Conservation (phyloP, 176 grass and related monocot genomes). For the Oryza meridionalis region DNA sequence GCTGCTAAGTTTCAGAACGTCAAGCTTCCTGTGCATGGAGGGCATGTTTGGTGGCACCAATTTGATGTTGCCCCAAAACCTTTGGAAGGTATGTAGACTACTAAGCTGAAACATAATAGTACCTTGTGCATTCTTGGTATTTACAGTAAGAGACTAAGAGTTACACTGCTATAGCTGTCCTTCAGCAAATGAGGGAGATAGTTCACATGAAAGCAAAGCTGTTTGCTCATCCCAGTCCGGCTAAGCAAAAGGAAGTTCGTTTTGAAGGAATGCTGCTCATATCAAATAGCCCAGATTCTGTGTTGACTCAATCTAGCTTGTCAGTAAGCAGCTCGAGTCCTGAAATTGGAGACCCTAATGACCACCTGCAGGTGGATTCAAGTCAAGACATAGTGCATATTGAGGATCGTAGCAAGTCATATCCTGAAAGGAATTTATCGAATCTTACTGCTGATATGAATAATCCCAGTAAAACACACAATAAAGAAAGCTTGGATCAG, state of each 20-base stretch:
- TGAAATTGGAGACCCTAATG: slow-evolving; percentile 32
- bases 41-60: slow-evolving; percentile 78
- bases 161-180: slow-evolving; percentile 54
- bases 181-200: slow-evolving; percentile 65
- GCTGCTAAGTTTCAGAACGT: slow-evolving; percentile 68
- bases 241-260: slow-evolving; percentile 32
- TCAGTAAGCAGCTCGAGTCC: slow-evolving; percentile 39
- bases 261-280: slow-evolving; percentile 30
- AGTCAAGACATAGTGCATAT: slow-evolving; percentile 32
- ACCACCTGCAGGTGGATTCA: slow-evolving; percentile 40
- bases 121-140: slow-evolving; percentile 23
- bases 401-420: background rate
- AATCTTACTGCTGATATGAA: slow-evolving; percentile 21
- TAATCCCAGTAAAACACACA: slow-evolving; percentile 10
- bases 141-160: slow-evolving; percentile 41
- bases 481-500: slow-evolving; percentile 25
- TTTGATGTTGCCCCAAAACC: slow-evolving; percentile 74
- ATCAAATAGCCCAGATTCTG: slow-evolving; percentile 56
- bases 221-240: slow-evolving; percentile 27
- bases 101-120: slow-evolving; percentile 16
- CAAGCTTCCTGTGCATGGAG: slow-evolving; percentile 62
- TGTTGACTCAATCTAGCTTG: slow-evolving; percentile 45
- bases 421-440: background rate
- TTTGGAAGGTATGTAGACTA: slow-evolving; percentile 67
- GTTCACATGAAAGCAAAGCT: slow-evolving; percentile 39